Evolutionary conservation across 2,329 filamentous ascomycete species (phyloP).

Genomic region (Neonectria hederae): DNA sequence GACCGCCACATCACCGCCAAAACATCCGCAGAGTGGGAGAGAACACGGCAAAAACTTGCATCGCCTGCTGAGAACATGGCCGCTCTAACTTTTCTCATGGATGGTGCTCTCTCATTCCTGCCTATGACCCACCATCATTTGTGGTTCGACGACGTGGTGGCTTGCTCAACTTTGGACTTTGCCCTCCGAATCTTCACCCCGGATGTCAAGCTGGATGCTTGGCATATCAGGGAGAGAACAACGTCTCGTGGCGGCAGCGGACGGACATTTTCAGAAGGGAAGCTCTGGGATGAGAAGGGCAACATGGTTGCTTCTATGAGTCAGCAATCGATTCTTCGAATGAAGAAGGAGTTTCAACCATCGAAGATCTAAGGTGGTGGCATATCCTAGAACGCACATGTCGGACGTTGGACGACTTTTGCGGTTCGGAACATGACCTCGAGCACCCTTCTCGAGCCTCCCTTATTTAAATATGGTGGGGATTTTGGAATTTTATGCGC

Average conservation of each 20-base stretch:
- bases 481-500: too few species aligned
- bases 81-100: slow-evolving; percentile 55
- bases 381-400: background rate
- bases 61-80: slow-evolving; percentile 47
- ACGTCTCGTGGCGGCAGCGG: slow-evolving; percentile 51
- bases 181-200: slow-evolving; percentile 55
- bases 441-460: too few species aligned
- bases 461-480: too few species aligned
- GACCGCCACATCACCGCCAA: slow-evolving; percentile 46
- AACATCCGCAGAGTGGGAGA: slow-evolving; percentile 55
- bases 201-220: slow-evolving; percentile 50
- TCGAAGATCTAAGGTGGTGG: slow-evolving; percentile 21
- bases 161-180: slow-evolving; percentile 61
- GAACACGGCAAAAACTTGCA: slow-evolving; percentile 34
- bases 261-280: slow-evolving; percentile 55
- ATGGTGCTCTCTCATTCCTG: slow-evolving; percentile 54
- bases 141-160: slow-evolving; percentile 55
- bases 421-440: too few species aligned
- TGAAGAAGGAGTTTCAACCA: slow-evolving; percentile 14
- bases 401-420: background rate
- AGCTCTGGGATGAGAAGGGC: slow-evolving; percentile 56
- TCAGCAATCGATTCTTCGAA: slow-evolving; percentile 54
- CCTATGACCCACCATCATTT: slow-evolving; percentile 54
- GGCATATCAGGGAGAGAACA: slow-evolving; percentile 55
- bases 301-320: slow-evolving; percentile 58